A percentile compares a stretch with the other conserved stretches of the same genome.
phyloP scores from a whole-genome alignment of 225 moss, liverwort and hornwort species.

The Antitrichia curtipendula region DNA sequence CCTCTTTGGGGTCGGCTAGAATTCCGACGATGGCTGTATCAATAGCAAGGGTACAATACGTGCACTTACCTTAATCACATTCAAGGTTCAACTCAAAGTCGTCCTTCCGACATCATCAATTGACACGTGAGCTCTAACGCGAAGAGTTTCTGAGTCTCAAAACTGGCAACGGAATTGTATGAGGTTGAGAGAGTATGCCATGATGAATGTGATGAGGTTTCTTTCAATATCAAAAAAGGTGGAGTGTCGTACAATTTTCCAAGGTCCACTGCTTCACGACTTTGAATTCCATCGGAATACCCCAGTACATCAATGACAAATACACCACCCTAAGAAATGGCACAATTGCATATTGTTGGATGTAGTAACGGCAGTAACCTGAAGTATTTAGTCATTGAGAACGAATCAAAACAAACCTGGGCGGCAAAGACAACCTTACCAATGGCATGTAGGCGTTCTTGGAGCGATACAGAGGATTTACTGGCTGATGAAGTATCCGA shows the following conservation, averaged over 20 bases:
- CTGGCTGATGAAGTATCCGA: conserved; percentile 64
- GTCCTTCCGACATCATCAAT: neutral
- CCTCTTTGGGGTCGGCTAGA: no score
- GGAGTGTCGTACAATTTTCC: conserved; percentile 43
- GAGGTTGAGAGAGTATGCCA: neutral
- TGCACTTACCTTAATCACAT: neutral
- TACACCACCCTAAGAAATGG: conserved; percentile 64
- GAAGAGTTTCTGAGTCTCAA: neutral
- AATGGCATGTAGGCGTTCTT: conserved; percentile 71
- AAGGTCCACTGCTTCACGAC: conserved; percentile 78
- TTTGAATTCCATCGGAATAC: conserved; percentile 59
- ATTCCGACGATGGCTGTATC: no score
- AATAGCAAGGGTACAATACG: neutral
- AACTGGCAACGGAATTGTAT: neutral
- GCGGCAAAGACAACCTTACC: conserved; percentile 15
- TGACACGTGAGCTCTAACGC: neutral
- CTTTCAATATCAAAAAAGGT: neutral
- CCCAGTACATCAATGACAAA: conserved; percentile 89
- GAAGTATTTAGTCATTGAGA: neutral
- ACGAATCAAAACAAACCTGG: neutral
- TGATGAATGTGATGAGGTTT: neutral
- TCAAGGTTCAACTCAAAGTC: neutral
- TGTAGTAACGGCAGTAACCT: neutral
- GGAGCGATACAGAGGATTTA: conserved; percentile 57
- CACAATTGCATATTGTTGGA: neutral